phyloP scores from a whole-genome alignment of 805 yeast species.

The Brettanomyces sp. region DNA sequence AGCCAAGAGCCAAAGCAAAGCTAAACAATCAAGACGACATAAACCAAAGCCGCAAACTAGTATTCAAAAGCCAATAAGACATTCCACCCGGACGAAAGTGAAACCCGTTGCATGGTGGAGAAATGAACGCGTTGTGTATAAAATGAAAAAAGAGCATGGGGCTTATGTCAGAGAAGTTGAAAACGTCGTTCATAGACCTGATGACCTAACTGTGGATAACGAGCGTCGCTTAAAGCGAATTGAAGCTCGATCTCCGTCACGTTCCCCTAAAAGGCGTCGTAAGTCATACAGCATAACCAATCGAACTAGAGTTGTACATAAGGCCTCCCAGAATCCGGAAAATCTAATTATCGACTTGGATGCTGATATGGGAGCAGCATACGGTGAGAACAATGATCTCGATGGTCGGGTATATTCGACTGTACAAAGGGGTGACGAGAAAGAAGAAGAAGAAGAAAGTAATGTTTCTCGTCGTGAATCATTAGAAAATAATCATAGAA shows the following conservation, averaged over 20 bases:
- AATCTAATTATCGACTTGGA: neutral
- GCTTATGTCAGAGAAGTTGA: constrained; percentile 47
- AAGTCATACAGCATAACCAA: neutral
- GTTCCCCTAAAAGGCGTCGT: neutral
- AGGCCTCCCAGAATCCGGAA: neutral
- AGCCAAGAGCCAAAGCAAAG: neutral
- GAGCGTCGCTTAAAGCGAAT: neutral
- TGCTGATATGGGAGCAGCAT: neutral
- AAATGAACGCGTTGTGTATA: constrained; percentile 65
- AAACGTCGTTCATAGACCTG: constrained; percentile 46
- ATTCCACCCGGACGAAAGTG: constrained; percentile 57
- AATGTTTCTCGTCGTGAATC: neutral
- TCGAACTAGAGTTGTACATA: neutral
- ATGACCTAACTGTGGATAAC: constrained; percentile 4
- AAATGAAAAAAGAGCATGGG: constrained; percentile 33
- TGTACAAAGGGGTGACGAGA: neutral
- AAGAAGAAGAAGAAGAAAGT: neutral
- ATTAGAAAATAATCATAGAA: neutral
- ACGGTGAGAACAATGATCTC: neutral
- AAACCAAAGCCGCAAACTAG: constrained; percentile 7
- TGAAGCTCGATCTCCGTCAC: neutral
- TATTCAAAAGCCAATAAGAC: constrained; percentile 32
- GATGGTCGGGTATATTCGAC: no score
- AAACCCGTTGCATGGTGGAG: constrained; percentile 80
- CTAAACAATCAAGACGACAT: constrained; percentile 2